Conservation (phyloP, 768 basidiomycete species). For the Gymnopilus junonius region DNA sequence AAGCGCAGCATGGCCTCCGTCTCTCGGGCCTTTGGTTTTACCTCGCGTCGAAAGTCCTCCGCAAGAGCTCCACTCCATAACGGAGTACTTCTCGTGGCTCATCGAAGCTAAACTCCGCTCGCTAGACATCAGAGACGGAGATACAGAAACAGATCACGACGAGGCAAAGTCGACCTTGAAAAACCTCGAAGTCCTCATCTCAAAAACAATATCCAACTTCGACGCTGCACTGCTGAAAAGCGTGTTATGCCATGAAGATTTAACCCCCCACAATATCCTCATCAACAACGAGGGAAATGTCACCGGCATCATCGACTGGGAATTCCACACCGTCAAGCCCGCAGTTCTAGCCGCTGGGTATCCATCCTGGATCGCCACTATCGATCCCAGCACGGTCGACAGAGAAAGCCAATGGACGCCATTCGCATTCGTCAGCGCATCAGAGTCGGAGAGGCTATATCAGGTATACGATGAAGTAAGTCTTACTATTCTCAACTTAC, state of each 20-base stretch:
- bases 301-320: slow-evolving; percentile 3
- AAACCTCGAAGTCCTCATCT: not conserved
- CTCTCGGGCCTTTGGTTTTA: not conserved
- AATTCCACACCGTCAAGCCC: slow-evolving; percentile 1
- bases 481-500: too few relatives aligned
- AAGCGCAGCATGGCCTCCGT: too few relatives aligned
- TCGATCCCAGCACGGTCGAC: not conserved
- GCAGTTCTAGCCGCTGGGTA: not conserved
- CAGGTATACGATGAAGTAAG: too few relatives aligned
- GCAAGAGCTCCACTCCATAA: not conserved
- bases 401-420: too few relatives aligned
- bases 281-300: not conserved
- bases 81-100: not conserved
- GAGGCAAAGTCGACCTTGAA: not conserved
- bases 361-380: slow-evolving; percentile 10
- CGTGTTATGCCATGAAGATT: not conserved
- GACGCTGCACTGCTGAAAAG: not conserved
- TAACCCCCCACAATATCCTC: not conserved
- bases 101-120: not conserved
- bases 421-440: too few relatives aligned
- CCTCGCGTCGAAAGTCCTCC: not conserved
- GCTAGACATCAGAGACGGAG: not conserved
- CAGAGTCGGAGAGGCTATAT: too few relatives aligned
- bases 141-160: not conserved
- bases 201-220: not conserved